Evolutionary conservation across 1,284 basidiomycete genomes (phyloP).

Genomic region (Exobasidium rhododendri): DNA sequence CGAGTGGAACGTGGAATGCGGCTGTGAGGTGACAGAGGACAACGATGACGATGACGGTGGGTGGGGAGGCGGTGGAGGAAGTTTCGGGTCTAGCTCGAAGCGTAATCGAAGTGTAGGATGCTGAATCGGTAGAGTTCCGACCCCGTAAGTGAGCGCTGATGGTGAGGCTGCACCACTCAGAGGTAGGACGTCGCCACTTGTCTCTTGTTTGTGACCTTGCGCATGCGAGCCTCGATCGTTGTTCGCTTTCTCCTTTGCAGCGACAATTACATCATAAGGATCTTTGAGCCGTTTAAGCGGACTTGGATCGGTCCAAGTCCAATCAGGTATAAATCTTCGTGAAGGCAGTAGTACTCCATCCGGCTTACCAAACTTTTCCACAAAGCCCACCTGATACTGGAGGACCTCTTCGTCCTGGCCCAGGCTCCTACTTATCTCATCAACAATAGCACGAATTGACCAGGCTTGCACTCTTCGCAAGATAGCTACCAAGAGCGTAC

Average conservation of each 20-base stretch:
- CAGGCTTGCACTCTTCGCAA: conserved; percentile 50
- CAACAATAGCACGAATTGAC: conserved; percentile 30
- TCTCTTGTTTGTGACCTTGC: not conserved
- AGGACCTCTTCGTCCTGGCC: conserved; percentile 11
- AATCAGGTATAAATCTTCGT: conserved; percentile 5
- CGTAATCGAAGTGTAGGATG: conserved; percentile 44
- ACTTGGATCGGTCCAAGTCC: conserved; percentile 10
- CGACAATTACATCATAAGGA: conserved; percentile 9
- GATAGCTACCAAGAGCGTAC: conserved; percentile 44
- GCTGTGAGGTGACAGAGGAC: not conserved
- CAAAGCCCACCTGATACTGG: conserved; percentile 20
- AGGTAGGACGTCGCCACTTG: not conserved
- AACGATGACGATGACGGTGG: not conserved
- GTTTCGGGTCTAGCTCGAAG: conserved; percentile 28
- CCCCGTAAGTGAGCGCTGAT: conserved; percentile 10
- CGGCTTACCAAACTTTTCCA: conserved; percentile 45
- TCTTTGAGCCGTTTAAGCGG: conserved; percentile 3
- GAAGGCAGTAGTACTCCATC: conserved; percentile 24
- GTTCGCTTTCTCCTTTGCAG: not conserved
- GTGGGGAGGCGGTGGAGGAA: conserved; percentile 13
- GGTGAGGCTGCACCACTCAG: not conserved
- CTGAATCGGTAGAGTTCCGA: conserved; percentile 29
- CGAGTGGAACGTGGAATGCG: not conserved
- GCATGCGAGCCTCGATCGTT: not conserved
- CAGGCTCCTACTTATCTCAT: conserved; percentile 27